Percentiles rank a stretch among this genome's conserved stretches.
Conservation (phyloP, 306 rosid genomes). For the Abrus precatorius region DNA sequence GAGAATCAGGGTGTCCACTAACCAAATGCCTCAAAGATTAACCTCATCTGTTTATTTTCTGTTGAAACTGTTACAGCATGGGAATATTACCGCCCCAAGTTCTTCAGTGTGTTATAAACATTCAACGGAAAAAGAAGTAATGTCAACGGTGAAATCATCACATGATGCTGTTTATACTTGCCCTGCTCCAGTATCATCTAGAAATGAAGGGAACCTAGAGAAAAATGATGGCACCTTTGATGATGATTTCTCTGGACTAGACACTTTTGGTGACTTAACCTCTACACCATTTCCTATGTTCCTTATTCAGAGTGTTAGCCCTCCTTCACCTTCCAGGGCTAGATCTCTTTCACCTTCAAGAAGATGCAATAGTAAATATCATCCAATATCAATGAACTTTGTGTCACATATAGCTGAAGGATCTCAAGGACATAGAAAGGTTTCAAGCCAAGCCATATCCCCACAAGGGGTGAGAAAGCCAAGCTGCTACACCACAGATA, state of each 20-base stretch:
- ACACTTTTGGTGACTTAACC: slow-evolving; percentile 2
- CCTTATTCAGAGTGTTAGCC: background rate
- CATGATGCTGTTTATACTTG: slow-evolving; percentile 11
- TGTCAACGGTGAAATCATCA: slow-evolving; percentile 4
- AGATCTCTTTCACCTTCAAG: background rate
- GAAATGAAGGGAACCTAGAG: background rate
- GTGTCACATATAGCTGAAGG: background rate
- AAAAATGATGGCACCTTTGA: background rate
- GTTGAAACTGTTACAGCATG: slow-evolving; percentile 42
- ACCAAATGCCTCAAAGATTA: background rate
- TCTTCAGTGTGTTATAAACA: background rate
- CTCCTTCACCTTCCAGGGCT: background rate
- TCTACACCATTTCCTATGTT: background rate
- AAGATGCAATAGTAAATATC: slow-evolving; percentile 1
- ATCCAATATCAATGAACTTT: background rate
- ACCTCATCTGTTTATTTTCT: slow-evolving; percentile 20
- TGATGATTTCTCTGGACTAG: background rate
- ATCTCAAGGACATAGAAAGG: background rate
- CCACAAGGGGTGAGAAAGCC: slow-evolving; percentile 51
- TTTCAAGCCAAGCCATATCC: background rate
- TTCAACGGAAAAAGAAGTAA: slow-evolving; percentile 34
- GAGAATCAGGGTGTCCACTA: background rate
- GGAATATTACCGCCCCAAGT: background rate
- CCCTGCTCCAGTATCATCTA: slow-evolving; percentile 3
- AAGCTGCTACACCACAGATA: background rate